Evolutionary conservation across 495 filamentous ascomycete species (phyloP), one percentile per base, ranked within the genome.

Genomic region (Podospora australis): DNA sequence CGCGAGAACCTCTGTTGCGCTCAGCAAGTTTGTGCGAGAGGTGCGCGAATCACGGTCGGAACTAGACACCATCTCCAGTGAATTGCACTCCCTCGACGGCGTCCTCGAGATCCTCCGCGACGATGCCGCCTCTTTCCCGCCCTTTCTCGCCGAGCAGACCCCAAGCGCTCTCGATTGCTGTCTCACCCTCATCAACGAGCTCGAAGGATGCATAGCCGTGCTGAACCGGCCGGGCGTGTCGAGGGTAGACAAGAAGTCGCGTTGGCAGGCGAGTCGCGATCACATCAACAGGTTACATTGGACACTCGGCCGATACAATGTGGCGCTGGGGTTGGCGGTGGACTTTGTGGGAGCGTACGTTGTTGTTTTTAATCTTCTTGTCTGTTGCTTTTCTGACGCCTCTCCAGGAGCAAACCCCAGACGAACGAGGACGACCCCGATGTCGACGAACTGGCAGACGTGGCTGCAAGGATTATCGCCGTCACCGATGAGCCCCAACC

Each of bases 11-110:
- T 49, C 52, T 46, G 39, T 43, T 9, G 42, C 58, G 34, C 50
- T 71, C 14, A 54, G 57, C 54, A 32, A 38, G 36, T 69, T 74
- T 50, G 67, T 75, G 6, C 67, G 68, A 4, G 67, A 72, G 13
- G 65, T 77, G 0, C 72, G 72, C 22, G 71, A 71, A 46, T 68
- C 70, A 3, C 59, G 72, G 14, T 53, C 64, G 36, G 73, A 77
- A 11, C 50, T 74, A 10, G 69, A 75, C 39, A 58, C 52, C 44
- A 61, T 77, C 14, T 71, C 71, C 19, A 64, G 65, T 48, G 71
- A 77, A 44, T 57, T 78, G n/a, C 64, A 69, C 49, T 75, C 73
- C 7, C 62, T 77, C 40, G 62, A 70, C 42, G 64, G 58, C 23
- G 59, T 71, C 4, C 57, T 77, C 16, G 66, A 66, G 25, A 52